These are phyloP conservation scores for Neoarthrinium moseri DNA, from an alignment of 2,329 filamentous ascomycete genomes.

Conservation along the genomic window DNA sequence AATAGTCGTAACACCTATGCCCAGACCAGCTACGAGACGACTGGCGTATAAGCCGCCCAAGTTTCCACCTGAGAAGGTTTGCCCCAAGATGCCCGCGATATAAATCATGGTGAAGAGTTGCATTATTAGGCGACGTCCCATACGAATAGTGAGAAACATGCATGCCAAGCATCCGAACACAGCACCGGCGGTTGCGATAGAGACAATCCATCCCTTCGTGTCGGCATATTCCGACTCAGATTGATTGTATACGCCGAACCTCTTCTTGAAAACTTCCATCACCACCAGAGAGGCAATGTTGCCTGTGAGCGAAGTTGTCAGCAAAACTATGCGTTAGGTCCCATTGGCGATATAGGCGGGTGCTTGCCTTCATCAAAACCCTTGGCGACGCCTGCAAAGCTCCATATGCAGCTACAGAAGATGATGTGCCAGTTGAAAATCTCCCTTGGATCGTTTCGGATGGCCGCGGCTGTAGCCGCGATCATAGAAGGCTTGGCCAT, in stretches of 20 bases:
- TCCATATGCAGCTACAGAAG: constrained; percentile 23
- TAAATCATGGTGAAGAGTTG: constrained; percentile 30
- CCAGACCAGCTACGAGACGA: constrained; percentile 24
- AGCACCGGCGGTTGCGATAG: constrained; percentile 28
- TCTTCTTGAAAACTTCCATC: constrained; percentile 24
- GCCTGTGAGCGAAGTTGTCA: constrained; percentile 11
- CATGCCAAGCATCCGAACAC: constrained; percentile 27
- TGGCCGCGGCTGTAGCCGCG: constrained; percentile 22
- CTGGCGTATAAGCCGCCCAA: constrained; percentile 22
- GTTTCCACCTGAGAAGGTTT: constrained; percentile 26
- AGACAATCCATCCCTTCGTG: constrained; percentile 30
- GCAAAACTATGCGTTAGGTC: neutral
- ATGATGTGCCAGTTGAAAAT: constrained; percentile 29
- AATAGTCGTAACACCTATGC: constrained; percentile 25
- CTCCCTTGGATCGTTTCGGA: constrained; percentile 22
- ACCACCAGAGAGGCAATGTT: constrained; percentile 29
- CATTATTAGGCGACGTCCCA: constrained; percentile 21
- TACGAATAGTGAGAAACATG: constrained; percentile 20
- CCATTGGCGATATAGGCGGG: too few species aligned
- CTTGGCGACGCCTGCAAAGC: constrained; percentile 28
- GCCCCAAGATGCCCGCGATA: constrained; percentile 33
- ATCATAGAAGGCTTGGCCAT: constrained; percentile 16
- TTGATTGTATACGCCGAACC: constrained; percentile 19
- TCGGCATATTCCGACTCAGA: constrained; percentile 24
- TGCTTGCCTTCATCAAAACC: constrained; percentile 27